Evolutionary conservation across 495 filamentous ascomycete genomes (phyloP).

Genomic region (Terfezia boudieri): DNA sequence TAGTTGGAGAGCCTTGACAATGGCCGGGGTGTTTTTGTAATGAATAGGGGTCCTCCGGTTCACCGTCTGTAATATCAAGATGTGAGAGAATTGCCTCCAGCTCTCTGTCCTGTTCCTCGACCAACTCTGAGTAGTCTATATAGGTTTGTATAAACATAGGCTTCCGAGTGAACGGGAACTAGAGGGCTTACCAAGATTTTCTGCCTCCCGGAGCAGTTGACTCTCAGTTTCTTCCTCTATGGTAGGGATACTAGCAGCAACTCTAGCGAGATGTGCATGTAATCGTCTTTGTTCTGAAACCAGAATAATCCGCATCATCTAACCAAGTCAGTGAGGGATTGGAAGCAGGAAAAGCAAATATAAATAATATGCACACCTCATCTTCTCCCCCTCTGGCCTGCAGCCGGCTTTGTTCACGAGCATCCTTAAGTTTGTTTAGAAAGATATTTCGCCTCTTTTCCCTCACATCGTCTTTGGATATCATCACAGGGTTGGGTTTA

Average conservation of each 20-base stretch:
- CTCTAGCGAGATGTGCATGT: conserved; percentile 21
- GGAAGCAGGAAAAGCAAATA: not conserved
- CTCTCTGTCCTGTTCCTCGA: not conserved
- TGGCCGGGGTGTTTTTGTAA: no score
- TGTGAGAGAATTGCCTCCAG: not conserved
- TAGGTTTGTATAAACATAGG: no score
- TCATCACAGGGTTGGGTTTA: conserved; percentile 8
- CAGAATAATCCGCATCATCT: conserved; percentile 29
- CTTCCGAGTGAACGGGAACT: no score
- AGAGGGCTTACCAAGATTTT: not conserved
- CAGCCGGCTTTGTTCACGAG: conserved; percentile 43
- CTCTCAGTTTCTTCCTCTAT: conserved; percentile 15
- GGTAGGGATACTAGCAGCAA: conserved; percentile 13
- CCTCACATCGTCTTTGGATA: conserved; percentile 23
- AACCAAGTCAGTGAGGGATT: not conserved
- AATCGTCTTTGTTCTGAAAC: conserved; percentile 25
- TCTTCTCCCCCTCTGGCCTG: conserved; percentile 49
- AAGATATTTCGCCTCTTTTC: conserved; percentile 42
- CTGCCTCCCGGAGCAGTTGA: not conserved
- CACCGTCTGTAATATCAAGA: not conserved
- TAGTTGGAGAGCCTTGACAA: no score
- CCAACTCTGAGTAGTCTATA: not conserved
- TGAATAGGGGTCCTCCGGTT: not conserved
- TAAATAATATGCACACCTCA: conserved; percentile 32
- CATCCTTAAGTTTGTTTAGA: conserved; percentile 50